Base-by-base conservation (phyloP, 169 alveolate genomes). In the Cryptosporidium ryanae region DNA sequence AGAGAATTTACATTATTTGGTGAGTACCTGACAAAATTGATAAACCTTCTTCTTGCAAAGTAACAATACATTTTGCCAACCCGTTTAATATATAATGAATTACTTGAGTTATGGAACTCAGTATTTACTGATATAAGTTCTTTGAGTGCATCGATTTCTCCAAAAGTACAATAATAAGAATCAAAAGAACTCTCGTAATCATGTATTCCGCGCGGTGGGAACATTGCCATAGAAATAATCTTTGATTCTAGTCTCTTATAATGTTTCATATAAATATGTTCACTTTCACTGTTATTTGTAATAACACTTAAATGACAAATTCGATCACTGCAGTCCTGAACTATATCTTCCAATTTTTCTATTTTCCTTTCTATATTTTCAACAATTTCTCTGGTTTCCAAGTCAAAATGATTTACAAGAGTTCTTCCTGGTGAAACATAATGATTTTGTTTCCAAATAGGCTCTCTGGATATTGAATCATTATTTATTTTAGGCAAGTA, bases 11-110 rank as follows among this genome's bases (percentile, higher is more conserved):
- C 29, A n/a, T 3, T 17, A 1, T 52, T 27, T 15, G 43, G 27
- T 44, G 63, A 59, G 10, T 8, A 31, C 63, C 43, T 54, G n/a
- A 76, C 63, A 44, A 44, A 55, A 21, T 38, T 34, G 23, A 76
- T 57, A 17, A 76, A 76, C 63, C 87, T 76, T 32, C 0, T 55
- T 46, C 87, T 76, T 23, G 87, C 87, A 59, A 43, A 27, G 23
- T 46, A 76, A 38, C 87, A 76, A 61, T 43, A 76, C 44, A 76
- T 38, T 25, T 76, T 76, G 0, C 87, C 87, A 12, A 76, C 65
- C 0, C 49, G 27, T 4, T n/a, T 38, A 1, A 76, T 55, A 32
- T 48, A 48, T n/a, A 68, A 23, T 2, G 8, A 49, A 31, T 43
- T 54, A 0, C 29, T 44, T 61, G 34, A 32, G 15, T 61, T 31